Base-by-base conservation (phyloP, 192 early-diverging fungal genomes). In the Dissophora ornata region DNA sequence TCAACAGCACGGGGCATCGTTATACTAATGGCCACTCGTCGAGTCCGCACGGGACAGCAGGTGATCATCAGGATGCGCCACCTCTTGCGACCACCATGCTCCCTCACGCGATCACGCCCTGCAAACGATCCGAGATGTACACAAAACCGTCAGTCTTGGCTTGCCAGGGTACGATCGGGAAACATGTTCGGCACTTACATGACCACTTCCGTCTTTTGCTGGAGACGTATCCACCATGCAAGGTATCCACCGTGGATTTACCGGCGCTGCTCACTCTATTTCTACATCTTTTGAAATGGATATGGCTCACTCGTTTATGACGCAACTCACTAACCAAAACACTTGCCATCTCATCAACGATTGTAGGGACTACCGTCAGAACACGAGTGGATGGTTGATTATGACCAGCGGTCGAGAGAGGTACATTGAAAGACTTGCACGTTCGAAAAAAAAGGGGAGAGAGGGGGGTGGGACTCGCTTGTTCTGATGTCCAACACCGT, bases 101-200 rank as follows among this genome's bases (percentile, higher is more conserved):
- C 13, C 10, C 45, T 29, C 52, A 50, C 0, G 26, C 40, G 8
- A 61, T 64, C 9, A 63, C 53, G 3, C 57, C 59, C 2, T 77
- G 64, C 22, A 71, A 73, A 10, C 57, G 55, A 7, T 77, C 73
- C 7, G 79, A 81, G 33, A 61, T 69, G 8, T 83, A 80, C 48
- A 79, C 67, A 6, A 66, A 75, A 45, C 48, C 59, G 11, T 82
- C 84, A 2, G 51, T 33, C 2, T 34, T 83, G 33, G 81, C 83
- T 30, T 81, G 82, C 30, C 57, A 69, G 21, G 69, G 82, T 18
- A 83, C 84, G 6, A 71, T 86, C 13, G 84, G 84, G 1, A 86
- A 86, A 30, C 84, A 86, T 68, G 68, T 86, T 29, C 73, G 84
- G 10, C 84, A 86, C 58, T 25, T 82, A 11, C 69, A 74, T 49